Base-by-base conservation (phyloP, 1,284 basidiomycete genomes). In the Marasmius sp. region DNA sequence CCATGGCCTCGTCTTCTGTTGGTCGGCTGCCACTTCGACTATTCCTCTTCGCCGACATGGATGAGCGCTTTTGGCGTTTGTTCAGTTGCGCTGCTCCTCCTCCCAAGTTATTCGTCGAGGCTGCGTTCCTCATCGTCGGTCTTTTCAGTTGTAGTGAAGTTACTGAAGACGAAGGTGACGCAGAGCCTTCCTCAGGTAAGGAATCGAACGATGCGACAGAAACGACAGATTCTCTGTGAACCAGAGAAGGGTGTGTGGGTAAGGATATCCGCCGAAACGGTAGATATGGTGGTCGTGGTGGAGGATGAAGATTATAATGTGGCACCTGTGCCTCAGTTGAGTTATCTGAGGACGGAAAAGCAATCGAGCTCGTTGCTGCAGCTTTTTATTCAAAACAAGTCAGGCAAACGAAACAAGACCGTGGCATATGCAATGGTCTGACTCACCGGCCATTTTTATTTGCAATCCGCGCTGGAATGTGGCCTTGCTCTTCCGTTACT, bases 191-290 rank as follows among this genome's bases (percentile, higher is more conserved):
- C 65, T 67, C 16, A 54, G 61, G 54, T 64, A 69, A 52, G 65
- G 66, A 67, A 65, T 71, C 58, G 66, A 61, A 34, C 1, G 90
- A 91, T 6, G 84, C 78, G 8, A 89, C 77, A 69, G 88, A 91
- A 61, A 82, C 82, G 11, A 89, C 79, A 0, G 90, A 91, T 51
- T 86, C 81, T 55, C 89, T 77, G 64, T 89, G 77, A 27, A 80
- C 69, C 14, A 82, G 64, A 54, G 81, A 80, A 2, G 88, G 85
- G 7, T 82, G 77, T 8, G 85, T 81, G 12, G 91, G 91, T 8
- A 92, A 76, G 14, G 91, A 92, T 63, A 92, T 92, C 49, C 91
- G 81, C 59, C 91, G 84, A 70, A 92, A 92, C 9, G 90, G 89
- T 66, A 83, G 80, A 68, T 86, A 77, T 1, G 80, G 77, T 7